These are phyloP conservation scores for Aspergillus funiculosus DNA, from an alignment of 495 filamentous ascomycete species.

Conservation along the genomic window DNA sequence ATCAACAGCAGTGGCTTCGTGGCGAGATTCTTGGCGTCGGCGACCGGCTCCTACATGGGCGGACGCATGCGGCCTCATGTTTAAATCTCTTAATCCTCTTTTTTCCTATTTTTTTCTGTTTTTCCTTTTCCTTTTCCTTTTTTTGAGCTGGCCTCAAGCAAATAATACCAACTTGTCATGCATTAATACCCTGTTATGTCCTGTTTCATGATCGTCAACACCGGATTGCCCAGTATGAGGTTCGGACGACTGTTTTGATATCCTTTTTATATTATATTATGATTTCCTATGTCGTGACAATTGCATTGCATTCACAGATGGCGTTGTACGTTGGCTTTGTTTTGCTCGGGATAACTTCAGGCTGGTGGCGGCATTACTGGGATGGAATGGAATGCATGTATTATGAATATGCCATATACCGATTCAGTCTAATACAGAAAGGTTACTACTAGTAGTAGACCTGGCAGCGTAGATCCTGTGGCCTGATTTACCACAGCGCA, in stretches of 20 bases:
- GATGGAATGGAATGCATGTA: slow-evolving; percentile 8
- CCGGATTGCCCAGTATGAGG: slow-evolving; percentile 6
- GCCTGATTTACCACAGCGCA: no score
- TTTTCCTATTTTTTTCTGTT: background rate
- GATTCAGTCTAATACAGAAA: no score
- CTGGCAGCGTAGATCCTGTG: no score
- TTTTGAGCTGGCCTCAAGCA: slow-evolving; percentile 12
- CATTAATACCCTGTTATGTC: slow-evolving; percentile 10
- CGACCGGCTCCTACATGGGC: slow-evolving; percentile 41
- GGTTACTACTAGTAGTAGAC: no score
- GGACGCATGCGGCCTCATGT: slow-evolving; percentile 34
- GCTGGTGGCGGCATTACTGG: background rate
- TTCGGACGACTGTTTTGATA: background rate
- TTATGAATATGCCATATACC: no score
- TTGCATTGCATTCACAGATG: slow-evolving; percentile 8
- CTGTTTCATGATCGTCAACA: slow-evolving; percentile 1
- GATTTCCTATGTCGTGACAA: slow-evolving; percentile 1
- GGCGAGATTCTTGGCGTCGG: slow-evolving; percentile 42
- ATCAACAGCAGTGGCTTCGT: slow-evolving; percentile 32
- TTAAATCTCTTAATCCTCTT: slow-evolving; percentile 15
- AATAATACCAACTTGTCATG: slow-evolving; percentile 2
- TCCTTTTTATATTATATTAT: background rate
- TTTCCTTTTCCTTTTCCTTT: background rate
- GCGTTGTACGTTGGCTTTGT: background rate
- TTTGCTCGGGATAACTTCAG: background rate